These are phyloP conservation scores for Magnaporthales sp. DNA, from an alignment of 2,329 filamentous ascomycete genomes.

Conservation along the genomic window DNA sequence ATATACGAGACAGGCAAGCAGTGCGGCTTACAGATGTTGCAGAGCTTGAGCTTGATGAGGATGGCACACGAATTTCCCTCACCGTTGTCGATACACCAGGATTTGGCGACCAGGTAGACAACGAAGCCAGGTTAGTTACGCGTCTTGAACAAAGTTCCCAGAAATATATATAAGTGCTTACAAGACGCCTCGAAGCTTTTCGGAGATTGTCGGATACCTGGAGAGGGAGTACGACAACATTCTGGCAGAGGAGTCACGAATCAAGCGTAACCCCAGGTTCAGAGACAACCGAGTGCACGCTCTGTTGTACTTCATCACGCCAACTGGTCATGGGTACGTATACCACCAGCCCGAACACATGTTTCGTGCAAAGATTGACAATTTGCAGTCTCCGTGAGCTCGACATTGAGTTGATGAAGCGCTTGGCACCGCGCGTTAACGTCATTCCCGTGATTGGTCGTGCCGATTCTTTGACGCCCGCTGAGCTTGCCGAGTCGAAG, in stretches of 20 bases:
- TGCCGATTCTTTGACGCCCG: conserved; percentile 92
- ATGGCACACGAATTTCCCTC: conserved; percentile 94
- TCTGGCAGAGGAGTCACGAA: conserved; percentile 96
- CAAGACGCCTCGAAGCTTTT: conserved; percentile 54
- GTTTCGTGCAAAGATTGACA: too few relatives aligned
- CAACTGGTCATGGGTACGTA: conserved; percentile 83
- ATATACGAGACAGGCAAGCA: conserved; percentile 22
- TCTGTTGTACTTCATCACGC: conserved; percentile 98
- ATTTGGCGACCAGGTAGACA: conserved; percentile 98
- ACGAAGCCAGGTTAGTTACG: conserved; percentile 77
- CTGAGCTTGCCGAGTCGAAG: conserved; percentile 96
- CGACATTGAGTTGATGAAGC: conserved; percentile 99
- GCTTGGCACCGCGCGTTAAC: conserved; percentile 93
- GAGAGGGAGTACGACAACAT: conserved; percentile 99
- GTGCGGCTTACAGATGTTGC: conserved; percentile 11
- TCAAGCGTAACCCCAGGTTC: conserved; percentile 99
- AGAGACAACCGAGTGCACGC: conserved; percentile 98
- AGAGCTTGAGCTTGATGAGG: conserved; percentile 95
- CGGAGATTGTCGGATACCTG: conserved; percentile 95
- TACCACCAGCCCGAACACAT: background rate
- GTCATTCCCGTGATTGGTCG: conserved; percentile 99
- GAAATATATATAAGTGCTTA: background rate
- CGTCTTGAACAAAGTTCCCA: too few relatives aligned
- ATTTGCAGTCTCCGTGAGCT: conserved; percentile 78
- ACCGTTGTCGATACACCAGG: conserved; percentile 98